Evolutionary conservation across 345 rosid species (phyloP).

Genomic region (Litchi chinensis): DNA sequence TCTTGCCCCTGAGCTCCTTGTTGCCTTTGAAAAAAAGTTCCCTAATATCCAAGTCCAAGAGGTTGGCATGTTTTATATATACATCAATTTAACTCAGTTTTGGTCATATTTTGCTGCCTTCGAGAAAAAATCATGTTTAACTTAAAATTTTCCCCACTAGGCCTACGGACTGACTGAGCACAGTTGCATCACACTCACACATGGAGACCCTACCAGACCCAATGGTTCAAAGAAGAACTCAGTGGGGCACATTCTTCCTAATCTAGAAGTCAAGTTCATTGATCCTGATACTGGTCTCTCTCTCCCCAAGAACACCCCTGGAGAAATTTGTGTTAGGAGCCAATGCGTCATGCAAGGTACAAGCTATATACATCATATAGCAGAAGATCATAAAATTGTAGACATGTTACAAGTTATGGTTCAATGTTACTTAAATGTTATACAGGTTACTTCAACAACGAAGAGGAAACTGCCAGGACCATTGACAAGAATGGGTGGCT

Average conservation of each 20-base stretch:
- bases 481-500: conserved; percentile 87
- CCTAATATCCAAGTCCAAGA: conserved; percentile 89
- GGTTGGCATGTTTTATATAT: conserved; percentile 33
- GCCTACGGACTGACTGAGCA: conserved; percentile 98
- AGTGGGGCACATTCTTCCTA: conserved; percentile 85
- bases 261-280: conserved; percentile 81
- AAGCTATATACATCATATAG: neutral
- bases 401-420: too few relatives aligned
- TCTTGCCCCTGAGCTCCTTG: conserved; percentile 74
- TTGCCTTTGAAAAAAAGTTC: conserved; percentile 69
- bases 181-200: conserved; percentile 88
- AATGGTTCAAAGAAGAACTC: conserved; percentile 84
- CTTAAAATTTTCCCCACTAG: conserved; percentile 26
- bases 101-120: neutral
- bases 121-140: too few relatives aligned
- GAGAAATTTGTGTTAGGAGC: conserved; percentile 92
- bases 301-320: conserved; percentile 69
- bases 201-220: conserved; percentile 59
- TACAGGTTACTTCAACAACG: conserved; percentile 65
- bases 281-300: conserved; percentile 74
- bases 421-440: too few relatives aligned
- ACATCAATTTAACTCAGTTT: neutral
- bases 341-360: conserved; percentile 89
- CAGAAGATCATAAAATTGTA: too few relatives aligned
- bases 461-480: conserved; percentile 76